These are phyloP conservation scores for Paraphoma sp. DNA, from an alignment of 2,329 filamentous ascomycete genomes.

Conservation along the genomic window DNA sequence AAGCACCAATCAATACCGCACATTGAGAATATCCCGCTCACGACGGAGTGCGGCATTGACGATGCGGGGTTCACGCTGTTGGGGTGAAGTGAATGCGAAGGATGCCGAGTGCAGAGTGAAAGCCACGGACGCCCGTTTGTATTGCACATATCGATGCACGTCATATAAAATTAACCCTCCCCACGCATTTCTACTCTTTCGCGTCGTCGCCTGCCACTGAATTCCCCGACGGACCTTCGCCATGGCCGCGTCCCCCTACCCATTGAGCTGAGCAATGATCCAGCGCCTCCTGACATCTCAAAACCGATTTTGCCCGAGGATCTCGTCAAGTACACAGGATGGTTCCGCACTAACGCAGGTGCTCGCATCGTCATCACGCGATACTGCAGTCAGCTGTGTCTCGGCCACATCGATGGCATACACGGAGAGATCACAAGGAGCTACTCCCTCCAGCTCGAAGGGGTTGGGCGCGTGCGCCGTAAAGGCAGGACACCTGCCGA, in stretches of 20 bases:
- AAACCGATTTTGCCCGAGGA: background rate
- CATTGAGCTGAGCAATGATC: background rate
- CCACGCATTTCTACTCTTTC: background rate
- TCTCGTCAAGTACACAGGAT: background rate
- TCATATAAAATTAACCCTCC: background rate
- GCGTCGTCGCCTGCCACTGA: background rate
- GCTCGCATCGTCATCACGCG: background rate
- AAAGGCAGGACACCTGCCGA: background rate
- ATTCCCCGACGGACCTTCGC: no score
- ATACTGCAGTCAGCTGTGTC: background rate
- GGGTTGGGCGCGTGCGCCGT: background rate
- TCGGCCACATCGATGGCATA: background rate
- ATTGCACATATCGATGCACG: background rate
- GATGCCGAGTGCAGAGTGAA: background rate
- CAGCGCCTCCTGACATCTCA: background rate
- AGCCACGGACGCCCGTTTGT: background rate
- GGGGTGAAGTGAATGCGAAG: no score
- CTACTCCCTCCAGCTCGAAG: background rate
- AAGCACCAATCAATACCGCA: no score
- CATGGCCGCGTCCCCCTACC: background rate
- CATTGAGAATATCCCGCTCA: no score
- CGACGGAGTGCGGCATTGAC: no score
- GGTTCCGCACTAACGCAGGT: background rate
- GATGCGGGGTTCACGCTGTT: no score
- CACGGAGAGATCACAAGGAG: background rate